Evolutionary conservation across 306 rosid species (phyloP).

Genomic region (Lathyrus sativus): DNA sequence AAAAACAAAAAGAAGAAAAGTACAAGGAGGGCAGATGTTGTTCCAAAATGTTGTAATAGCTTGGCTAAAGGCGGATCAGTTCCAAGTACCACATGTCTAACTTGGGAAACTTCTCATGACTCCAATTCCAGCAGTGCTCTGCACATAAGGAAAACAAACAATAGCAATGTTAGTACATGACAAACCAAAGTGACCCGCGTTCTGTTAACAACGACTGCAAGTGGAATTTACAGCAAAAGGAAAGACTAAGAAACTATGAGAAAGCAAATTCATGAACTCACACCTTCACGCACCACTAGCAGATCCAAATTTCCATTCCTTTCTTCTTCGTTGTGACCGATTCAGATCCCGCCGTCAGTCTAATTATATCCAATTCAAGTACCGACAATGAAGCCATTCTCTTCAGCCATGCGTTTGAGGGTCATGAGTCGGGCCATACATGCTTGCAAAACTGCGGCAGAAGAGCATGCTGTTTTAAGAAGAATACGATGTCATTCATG

Average conservation of each 20-base stretch:
- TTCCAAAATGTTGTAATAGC: no score
- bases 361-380: conserved; percentile 64
- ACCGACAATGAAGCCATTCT: conserved; percentile 89
- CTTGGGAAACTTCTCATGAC: no score
- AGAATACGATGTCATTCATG: conserved; percentile 98
- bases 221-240: no score
- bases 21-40: no score
- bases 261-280: conserved; percentile 22
- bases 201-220: conserved; percentile 1
- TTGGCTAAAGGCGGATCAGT: no score
- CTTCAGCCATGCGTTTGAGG: conserved; percentile 91
- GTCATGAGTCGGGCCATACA: conserved; percentile 98
- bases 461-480: conserved; percentile 92
- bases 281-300: conserved; percentile 35
- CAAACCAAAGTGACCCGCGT: neutral
- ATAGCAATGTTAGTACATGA: no score
- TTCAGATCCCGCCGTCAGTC: conserved; percentile 54
- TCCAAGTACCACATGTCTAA: no score
- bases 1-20: no score
- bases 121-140: no score
- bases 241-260: no score
- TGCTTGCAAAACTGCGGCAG: conserved; percentile 98
- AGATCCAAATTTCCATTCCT: conserved; percentile 84
- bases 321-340: conserved; percentile 36
- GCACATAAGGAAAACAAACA: no score